Base-by-base conservation (phyloP, 768 basidiomycete genomes). In the Phlebiopsis flavidoalba region DNA sequence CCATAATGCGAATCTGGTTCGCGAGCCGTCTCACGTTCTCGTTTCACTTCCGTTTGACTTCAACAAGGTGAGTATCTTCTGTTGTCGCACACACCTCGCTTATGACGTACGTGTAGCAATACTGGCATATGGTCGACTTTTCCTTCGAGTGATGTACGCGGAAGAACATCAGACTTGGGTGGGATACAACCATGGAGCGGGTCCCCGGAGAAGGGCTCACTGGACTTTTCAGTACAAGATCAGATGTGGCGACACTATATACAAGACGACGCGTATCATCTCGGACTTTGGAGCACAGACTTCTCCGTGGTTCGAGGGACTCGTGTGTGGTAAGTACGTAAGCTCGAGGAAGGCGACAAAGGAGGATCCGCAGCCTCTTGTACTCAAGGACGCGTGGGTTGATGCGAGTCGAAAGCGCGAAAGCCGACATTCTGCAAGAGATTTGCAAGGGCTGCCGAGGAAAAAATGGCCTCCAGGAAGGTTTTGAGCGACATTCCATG, bases 1-100 rank as follows among this genome's bases (percentile, higher is more conserved):
- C 33, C 0, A 17, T 50, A 0, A 61, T 68, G 65, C 63, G 74
- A 22, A 0, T 75, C 21, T 76, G 75, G 75, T 67, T 47, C 58
- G 65, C 53, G 52, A 61, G 57, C 22, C 70, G 70, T n/a, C 58
- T 66, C 3, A 50, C 58, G 5, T 26, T 71, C 21, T 70, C 12
- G 67, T 69, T 5, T 60, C 47, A 17, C 24, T 61, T 24, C 8
- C 45, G 19, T 65, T 68, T 36, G 43, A 66, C 48, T 69, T 65
- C 33, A 61, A 66, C 14, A 43, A 14, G 52, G 68, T 66, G 14
- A 31, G 58, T 64, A 1, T 15, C 1, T 6, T 17, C 1, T 24
- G 24, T 31, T 33, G 10, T 35, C 50, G 15, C 1, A 6, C 33
- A 22, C 5, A 1, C 24, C 5, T 31, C n/a, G 3, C 33, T 52